These are phyloP conservation scores for Aspergillus transmontanensis DNA, from an alignment of 2,329 filamentous ascomycete species.

Conservation along the genomic window DNA sequence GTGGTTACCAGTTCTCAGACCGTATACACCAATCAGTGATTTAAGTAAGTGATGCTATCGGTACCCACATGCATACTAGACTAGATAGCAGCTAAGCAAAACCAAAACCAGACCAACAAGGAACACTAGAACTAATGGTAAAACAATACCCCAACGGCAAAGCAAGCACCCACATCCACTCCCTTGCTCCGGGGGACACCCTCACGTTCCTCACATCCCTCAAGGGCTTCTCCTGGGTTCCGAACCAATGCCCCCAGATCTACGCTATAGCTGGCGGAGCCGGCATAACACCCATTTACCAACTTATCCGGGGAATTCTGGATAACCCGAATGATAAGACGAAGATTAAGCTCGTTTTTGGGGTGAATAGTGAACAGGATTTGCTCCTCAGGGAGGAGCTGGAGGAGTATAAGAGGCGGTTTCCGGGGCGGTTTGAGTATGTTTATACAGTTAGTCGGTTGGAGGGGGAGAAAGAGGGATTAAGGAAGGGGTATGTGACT, in stretches of 20 bases:
- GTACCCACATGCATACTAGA: constrained; percentile 7
- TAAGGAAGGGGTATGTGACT: constrained; percentile 61
- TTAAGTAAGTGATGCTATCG: constrained; percentile 41
- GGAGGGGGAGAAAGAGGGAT: constrained; percentile 29
- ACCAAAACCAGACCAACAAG: constrained; percentile 52
- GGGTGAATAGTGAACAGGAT: constrained; percentile 66
- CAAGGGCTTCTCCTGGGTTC: constrained; percentile 57
- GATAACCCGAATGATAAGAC: constrained; percentile 64
- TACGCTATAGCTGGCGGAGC: constrained; percentile 70
- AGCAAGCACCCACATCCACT: constrained; percentile 67
- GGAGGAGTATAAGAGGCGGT: constrained; percentile 51
- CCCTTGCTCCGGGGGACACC: constrained; percentile 62
- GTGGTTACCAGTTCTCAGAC: constrained; percentile 63
- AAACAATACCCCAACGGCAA: constrained; percentile 70
- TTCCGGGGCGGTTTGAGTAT: constrained; percentile 59
- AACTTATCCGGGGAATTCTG: constrained; percentile 65
- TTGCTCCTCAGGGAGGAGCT: constrained; percentile 61
- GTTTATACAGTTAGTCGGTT: constrained; percentile 59
- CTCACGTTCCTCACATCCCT: constrained; percentile 61
- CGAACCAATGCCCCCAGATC: constrained; percentile 54
- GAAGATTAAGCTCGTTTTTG: constrained; percentile 65
- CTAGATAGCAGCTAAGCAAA: neutral
- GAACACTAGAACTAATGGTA: constrained; percentile 65
- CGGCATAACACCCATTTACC: constrained; percentile 72
- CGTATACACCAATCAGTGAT: constrained; percentile 66